Evolutionary conservation across 176 grass and related monocot genomes (phyloP).

Genomic region (Aegilops speltoides): DNA sequence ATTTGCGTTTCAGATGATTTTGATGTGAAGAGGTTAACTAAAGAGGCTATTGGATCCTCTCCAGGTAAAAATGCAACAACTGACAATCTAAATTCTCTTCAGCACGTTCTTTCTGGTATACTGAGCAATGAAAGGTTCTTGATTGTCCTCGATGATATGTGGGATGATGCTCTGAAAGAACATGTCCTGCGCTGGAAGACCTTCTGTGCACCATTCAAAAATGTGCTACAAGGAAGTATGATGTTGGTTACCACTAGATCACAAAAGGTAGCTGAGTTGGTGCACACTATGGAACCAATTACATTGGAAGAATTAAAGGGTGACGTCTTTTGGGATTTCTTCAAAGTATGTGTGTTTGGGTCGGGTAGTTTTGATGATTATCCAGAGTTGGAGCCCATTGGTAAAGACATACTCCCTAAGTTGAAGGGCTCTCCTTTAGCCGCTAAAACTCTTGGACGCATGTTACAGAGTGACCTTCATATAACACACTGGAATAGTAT

Average conservation of each 20-base stretch:
- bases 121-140: not conserved
- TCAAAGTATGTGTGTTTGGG: not conserved
- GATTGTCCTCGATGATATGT: conserved; percentile 34
- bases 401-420: not conserved
- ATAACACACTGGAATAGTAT: conserved; percentile 22
- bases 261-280: not conserved
- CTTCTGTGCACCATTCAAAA: not conserved
- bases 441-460: conserved; percentile 41
- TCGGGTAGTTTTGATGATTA: not conserved
- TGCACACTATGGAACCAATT: not conserved
- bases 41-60: not conserved
- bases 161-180: not conserved
- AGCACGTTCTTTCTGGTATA: not conserved
- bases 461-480: not conserved
- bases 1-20: conserved; percentile 27
- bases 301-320: not conserved
- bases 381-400: not conserved
- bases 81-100: not conserved
- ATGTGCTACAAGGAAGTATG: not conserved
- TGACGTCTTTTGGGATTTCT: not conserved
- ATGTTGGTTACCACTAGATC: conserved; percentile 37
- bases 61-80: not conserved
- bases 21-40: conserved; percentile 31
- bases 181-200: not conserved
- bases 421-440: not conserved